phyloP scores from a whole-genome alignment of 257 asterid genomes.

The Gentiana macrophylla region DNA sequence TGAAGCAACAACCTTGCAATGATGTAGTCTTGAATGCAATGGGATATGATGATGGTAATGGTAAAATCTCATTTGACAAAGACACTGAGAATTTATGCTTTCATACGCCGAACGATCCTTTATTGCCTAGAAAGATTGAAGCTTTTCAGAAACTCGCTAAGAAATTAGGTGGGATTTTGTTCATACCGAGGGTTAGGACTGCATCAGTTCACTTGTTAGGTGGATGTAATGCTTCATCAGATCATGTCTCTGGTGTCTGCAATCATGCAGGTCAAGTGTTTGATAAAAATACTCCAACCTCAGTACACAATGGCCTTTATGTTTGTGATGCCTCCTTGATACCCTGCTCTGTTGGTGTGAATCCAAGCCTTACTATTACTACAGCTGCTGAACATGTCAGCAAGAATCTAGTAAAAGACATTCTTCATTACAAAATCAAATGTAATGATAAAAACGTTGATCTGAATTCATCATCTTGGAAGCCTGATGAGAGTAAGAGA shows the following conservation, averaged over 20 bases:
- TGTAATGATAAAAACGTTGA: not conserved
- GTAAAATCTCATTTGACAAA: constrained; percentile 24
- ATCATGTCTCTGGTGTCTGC: constrained; percentile 39
- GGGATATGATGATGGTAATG: constrained; percentile 36
- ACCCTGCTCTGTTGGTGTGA: constrained; percentile 47
- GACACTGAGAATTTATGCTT: constrained; percentile 17
- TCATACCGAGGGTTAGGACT: constrained; percentile 39
- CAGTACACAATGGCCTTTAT: constrained; percentile 32
- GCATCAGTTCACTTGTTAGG: constrained; percentile 49
- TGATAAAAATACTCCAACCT: constrained; percentile 7
- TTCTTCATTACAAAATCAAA: constrained; percentile 5
- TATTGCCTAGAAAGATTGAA: constrained; percentile 28
- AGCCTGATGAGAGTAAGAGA: not conserved
- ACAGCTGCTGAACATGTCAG: constrained; percentile 46
- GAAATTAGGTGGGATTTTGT: constrained; percentile 42
- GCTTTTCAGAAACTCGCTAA: constrained; percentile 34
- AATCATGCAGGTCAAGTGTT: constrained; percentile 40
- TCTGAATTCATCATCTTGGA: constrained; percentile 8
- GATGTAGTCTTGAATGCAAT: constrained; percentile 35
- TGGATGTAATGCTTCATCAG: constrained; percentile 37
- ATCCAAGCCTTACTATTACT: constrained; percentile 44
- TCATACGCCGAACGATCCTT: constrained; percentile 38
- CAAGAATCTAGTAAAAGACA: constrained; percentile 19
- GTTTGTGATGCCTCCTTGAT: constrained; percentile 46
- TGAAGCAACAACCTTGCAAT: constrained; percentile 15